Percentiles rank a stretch among this genome's conserved stretches.
Conservation (phyloP, 306 rosid species). For the Rosa rugosa region DNA sequence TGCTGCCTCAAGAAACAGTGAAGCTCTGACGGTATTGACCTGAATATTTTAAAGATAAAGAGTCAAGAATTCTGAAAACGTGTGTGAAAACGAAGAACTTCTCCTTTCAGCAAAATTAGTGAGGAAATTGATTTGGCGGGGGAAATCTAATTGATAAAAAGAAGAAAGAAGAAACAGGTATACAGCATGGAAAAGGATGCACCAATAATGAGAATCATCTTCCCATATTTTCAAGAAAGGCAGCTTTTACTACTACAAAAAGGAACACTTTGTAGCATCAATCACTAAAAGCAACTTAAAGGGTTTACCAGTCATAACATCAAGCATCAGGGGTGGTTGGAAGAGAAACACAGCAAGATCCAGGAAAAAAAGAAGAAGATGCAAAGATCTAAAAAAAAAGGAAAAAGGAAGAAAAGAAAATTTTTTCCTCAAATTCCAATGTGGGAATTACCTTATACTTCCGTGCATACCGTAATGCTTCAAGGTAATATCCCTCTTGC, state of each 20-base stretch:
- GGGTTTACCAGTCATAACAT: not conserved
- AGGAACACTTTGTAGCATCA: not conserved
- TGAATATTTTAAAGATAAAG: constrained; percentile 37
- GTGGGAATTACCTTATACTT: constrained; percentile 65
- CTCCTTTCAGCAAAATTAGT: not conserved
- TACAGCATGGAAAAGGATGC: not conserved
- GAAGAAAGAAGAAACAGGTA: not conserved
- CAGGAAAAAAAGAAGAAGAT: not conserved
- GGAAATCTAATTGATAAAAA: not conserved
- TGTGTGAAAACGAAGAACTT: not conserved
- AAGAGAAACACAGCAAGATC: not conserved
- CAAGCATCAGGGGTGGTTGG: not conserved
- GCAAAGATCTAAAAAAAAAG: not conserved
- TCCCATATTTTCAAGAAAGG: not conserved
- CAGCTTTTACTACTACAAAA: not conserved
- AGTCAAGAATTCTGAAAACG: not conserved
- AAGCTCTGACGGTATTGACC: constrained; percentile 77
- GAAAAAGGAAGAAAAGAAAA: not conserved
- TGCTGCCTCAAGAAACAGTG: constrained; percentile 90
- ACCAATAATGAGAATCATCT: not conserved
- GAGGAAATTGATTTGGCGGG: not conserved
- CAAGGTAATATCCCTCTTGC: constrained; percentile 91
- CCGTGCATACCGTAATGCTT: constrained; percentile 80
- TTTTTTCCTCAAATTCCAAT: not conserved
- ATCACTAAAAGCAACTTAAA: not conserved